These are phyloP conservation scores for Ascochyta clinopodiicola DNA, from an alignment of 2,329 filamentous ascomycete species.

Conservation along the genomic window DNA sequence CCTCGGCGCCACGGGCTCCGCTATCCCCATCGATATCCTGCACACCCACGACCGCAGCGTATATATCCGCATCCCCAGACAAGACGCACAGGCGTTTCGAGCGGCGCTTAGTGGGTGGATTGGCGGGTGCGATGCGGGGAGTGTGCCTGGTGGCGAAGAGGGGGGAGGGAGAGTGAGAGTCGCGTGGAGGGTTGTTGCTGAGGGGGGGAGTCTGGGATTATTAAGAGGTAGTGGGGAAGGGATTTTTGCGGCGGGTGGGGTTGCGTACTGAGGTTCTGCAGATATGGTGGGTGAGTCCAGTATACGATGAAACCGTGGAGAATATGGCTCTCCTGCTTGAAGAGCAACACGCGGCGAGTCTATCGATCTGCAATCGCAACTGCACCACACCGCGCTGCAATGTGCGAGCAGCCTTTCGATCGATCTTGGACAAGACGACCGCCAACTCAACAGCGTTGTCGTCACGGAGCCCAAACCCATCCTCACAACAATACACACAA, in stretches of 20 bases:
- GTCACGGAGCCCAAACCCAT: no score
- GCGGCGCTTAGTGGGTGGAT: slow-evolving; percentile 36
- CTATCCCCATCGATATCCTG: slow-evolving; percentile 74
- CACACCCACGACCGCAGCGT: slow-evolving; percentile 46
- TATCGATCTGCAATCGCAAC: no score
- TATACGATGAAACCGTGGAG: no score
- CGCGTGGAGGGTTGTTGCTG: slow-evolving; percentile 37
- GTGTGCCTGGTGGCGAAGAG: slow-evolving; percentile 25
- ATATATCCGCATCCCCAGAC: slow-evolving; percentile 35
- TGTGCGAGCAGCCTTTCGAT: background rate
- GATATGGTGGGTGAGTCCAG: background rate
- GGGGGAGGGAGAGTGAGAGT: slow-evolving; percentile 27
- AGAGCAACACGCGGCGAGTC: no score
- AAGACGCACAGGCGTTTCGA: slow-evolving; percentile 32
- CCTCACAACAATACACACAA: no score
- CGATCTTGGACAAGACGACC: background rate
- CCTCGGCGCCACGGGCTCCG: slow-evolving; percentile 71
- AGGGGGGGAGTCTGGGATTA: slow-evolving; percentile 18
- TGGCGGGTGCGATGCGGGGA: slow-evolving; percentile 30
- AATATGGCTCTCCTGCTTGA: no score
- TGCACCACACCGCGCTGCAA: background rate
- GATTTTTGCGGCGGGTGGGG: slow-evolving; percentile 1
- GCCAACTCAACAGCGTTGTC: no score
- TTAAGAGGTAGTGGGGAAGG: slow-evolving; percentile 10
- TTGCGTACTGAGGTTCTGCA: slow-evolving; percentile 2